A percentile compares a stretch with the other conserved stretches of the same genome.
These are phyloP conservation scores for Xanthoceras sorbifolium DNA, from an alignment of 345 rosid genomes.

Conservation along the genomic window DNA sequence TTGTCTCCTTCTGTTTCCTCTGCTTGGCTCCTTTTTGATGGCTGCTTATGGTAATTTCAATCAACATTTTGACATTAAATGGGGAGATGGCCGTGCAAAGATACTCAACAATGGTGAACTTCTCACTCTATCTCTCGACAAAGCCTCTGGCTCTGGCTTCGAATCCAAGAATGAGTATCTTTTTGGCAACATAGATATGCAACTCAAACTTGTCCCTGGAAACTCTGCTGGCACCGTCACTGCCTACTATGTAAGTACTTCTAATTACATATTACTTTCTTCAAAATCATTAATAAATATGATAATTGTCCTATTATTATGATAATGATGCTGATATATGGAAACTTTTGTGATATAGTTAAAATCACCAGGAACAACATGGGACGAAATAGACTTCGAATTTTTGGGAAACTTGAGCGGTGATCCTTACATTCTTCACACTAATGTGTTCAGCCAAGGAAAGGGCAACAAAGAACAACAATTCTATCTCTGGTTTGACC, in stretches of 20 bases:
- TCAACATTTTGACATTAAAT: constrained; percentile 49
- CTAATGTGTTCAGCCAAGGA: constrained; percentile 68
- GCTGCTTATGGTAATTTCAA: constrained; percentile 40
- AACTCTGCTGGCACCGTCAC: constrained; percentile 88
- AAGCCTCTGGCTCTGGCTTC: too few species aligned
- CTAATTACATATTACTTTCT: too few species aligned
- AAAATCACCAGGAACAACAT: constrained; percentile 28
- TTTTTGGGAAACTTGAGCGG: constrained; percentile 76
- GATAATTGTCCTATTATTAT: too few species aligned
- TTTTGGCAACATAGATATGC: constrained; percentile 72
- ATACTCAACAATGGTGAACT: too few species aligned
- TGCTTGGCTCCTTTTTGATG: constrained; percentile 13
- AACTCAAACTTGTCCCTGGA: constrained; percentile 72
- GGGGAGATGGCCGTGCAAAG: too few species aligned
- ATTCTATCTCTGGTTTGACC: constrained; percentile 81
- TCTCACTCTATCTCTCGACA: too few species aligned
- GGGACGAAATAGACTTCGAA: constrained; percentile 85
- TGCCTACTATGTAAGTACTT: constrained; percentile 53
- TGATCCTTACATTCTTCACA: constrained; percentile 72
- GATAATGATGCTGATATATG: too few species aligned
- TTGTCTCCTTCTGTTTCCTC: constrained; percentile 15
- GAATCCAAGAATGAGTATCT: too few species aligned
- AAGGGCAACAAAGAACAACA: constrained; percentile 80
- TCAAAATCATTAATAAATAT: too few species aligned
- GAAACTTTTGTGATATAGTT: too few species aligned